These are phyloP conservation scores for Populus ilicifolia DNA, from an alignment of 345 rosid genomes.

Conservation along the genomic window DNA sequence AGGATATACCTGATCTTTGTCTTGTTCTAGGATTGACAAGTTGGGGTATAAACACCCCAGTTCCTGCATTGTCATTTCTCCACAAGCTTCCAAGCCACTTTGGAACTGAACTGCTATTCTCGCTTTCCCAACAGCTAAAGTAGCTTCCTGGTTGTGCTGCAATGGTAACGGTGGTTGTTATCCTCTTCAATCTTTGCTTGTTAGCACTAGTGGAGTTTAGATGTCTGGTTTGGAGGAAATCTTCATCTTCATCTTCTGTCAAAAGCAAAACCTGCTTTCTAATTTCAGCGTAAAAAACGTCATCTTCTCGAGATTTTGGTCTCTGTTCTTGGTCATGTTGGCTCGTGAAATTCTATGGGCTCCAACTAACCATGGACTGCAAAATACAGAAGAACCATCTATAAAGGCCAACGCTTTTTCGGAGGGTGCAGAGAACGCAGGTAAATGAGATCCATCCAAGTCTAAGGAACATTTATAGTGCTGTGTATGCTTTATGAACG, in stretches of 20 bases:
- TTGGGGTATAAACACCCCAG: slow-evolving; percentile 32
- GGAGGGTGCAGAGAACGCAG: no score
- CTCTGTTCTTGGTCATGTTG: not conserved
- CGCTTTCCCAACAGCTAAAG: not conserved
- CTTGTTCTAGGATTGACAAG: slow-evolving; percentile 6
- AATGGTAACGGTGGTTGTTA: not conserved
- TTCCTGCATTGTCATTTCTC: slow-evolving; percentile 22
- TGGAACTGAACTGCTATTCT: not conserved
- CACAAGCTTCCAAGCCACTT: slow-evolving; percentile 7
- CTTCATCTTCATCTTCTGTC: slow-evolving; percentile 7
- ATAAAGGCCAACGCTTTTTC: no score
- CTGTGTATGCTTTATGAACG: no score
- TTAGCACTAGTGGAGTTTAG: not conserved
- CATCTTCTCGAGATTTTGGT: slow-evolving; percentile 4
- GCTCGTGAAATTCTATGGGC: not conserved
- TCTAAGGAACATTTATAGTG: no score
- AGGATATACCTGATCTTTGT: no score
- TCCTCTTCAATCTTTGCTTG: not conserved
- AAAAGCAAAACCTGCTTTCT: slow-evolving; percentile 27
- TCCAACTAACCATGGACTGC: no score
- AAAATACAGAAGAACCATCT: no score
- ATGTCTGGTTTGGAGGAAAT: no score
- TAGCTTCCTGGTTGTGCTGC: not conserved
- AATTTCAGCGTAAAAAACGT: slow-evolving; percentile 23
- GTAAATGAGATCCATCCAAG: no score